A percentile compares a stretch with the other conserved stretches of the same genome.
Conservation (phyloP, 176 grass and related monocot species). For the Cenchrus americanus region DNA sequence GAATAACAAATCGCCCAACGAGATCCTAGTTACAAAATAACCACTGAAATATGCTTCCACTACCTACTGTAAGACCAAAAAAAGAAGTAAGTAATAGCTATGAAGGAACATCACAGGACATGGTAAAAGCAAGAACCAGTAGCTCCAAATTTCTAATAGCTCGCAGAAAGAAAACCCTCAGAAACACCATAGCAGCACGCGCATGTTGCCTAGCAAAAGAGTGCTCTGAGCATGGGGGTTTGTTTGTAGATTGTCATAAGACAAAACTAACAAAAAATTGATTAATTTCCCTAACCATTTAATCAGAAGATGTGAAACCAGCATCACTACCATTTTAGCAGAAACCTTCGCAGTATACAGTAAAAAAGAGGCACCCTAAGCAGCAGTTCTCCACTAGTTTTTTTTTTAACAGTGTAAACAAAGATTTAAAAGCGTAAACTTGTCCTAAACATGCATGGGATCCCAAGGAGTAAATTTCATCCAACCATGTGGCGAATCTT, state of each 20-base stretch:
- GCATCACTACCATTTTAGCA: neutral
- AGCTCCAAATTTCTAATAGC: neutral
- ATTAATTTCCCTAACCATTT: neutral
- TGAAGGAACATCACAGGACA: neutral
- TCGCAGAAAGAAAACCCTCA: neutral
- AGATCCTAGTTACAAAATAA: conserved; percentile 17
- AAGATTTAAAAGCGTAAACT: neutral
- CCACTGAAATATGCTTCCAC: neutral
- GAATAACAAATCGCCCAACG: neutral
- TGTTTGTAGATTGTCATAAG: neutral
- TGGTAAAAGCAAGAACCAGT: neutral
- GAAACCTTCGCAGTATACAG: no score
- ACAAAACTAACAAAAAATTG: neutral
- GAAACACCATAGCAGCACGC: neutral
- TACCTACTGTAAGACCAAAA: neutral
- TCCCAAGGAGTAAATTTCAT: neutral
- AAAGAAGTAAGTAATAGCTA: neutral
- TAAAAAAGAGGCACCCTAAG: neutral
- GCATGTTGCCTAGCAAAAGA: neutral
- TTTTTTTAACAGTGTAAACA: neutral
- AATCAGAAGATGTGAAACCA: neutral
- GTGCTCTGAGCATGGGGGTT: neutral
- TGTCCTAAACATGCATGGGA: neutral
- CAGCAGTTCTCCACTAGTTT: neutral
- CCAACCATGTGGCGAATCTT: neutral